Evolutionary conservation across 768 basidiomycete species (phyloP).

Genomic region (Neoboletus magnificus): DNA sequence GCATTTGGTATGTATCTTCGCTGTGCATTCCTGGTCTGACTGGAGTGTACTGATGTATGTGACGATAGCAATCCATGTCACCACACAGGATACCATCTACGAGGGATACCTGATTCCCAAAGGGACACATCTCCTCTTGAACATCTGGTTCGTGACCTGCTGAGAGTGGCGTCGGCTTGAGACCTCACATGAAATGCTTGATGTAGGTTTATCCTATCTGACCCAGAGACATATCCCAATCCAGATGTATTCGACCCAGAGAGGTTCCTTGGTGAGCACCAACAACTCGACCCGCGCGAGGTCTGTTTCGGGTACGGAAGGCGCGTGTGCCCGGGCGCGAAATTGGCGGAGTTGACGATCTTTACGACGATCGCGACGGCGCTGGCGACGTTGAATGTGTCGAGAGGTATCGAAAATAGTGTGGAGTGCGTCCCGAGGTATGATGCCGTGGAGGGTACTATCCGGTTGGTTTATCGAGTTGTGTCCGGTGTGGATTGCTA

Average conservation of each 20-base stretch:
- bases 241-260: slow-evolving; percentile 14
- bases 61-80: not conserved
- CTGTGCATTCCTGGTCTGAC: not conserved
- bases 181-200: not conserved
- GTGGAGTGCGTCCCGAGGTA: slow-evolving; percentile 1
- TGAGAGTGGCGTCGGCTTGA: not conserved
- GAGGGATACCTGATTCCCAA: slow-evolving; percentile 23
- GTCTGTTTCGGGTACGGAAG: slow-evolving; percentile 19
- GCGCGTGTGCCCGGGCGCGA: slow-evolving; percentile 8
- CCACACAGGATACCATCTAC: not conserved
- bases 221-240: slow-evolving; percentile 7
- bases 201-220: slow-evolving; percentile 8
- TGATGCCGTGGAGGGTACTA: not conserved
- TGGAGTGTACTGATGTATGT: not conserved
- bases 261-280: slow-evolving; percentile 9
- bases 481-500: no score
- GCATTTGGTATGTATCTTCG: not conserved
- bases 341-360: slow-evolving; percentile 3
- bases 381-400: slow-evolving; percentile 12
- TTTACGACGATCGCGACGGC: slow-evolving; percentile 3
- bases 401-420: not conserved
- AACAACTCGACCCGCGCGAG: slow-evolving; percentile 7
- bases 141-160: slow-evolving; percentile 7
- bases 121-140: slow-evolving; percentile 6
- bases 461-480: not conserved